A percentile compares a stretch with the other conserved stretches of the same genome.
phyloP scores from a whole-genome alignment of 2,329 filamentous ascomycete species.

The Penicillium sp. region DNA sequence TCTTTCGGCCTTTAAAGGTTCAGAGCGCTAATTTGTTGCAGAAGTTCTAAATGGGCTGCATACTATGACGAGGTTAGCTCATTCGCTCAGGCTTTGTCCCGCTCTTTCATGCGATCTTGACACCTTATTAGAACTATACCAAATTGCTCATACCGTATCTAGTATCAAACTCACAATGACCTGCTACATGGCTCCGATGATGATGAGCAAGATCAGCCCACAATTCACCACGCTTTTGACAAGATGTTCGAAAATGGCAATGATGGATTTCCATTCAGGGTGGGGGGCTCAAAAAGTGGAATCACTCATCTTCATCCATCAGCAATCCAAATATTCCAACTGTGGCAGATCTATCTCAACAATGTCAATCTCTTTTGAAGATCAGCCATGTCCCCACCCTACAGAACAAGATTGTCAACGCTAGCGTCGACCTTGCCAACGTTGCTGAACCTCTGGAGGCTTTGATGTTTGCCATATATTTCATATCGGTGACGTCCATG shows the following conservation, averaged over 20 bases:
- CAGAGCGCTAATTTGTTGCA: background rate
- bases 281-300: constrained; percentile 40
- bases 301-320: constrained; percentile 16
- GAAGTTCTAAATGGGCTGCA: constrained; percentile 15
- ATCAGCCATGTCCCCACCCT: constrained; percentile 64
- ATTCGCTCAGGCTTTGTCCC: background rate
- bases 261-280: constrained; percentile 59
- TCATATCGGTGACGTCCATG: constrained; percentile 57
- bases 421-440: constrained; percentile 54
- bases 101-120: background rate
- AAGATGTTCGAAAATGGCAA: constrained; percentile 55
- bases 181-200: constrained; percentile 57
- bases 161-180: constrained; percentile 54
- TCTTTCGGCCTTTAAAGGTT: background rate
- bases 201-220: constrained; percentile 53
- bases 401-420: constrained; percentile 61
- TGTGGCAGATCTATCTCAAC: constrained; percentile 23
- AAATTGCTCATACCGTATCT: background rate
- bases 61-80: constrained; percentile 17
- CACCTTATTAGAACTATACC: background rate
- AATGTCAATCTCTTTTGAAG: constrained; percentile 54
- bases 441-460: constrained; percentile 30
- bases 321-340: constrained; percentile 16
- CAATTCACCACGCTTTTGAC: constrained; percentile 60
- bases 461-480: constrained; percentile 64